Evolutionary conservation across 345 rosid species (phyloP), one percentile per base, ranked within the genome.

Genomic region (Hypericum androsaemum): DNA sequence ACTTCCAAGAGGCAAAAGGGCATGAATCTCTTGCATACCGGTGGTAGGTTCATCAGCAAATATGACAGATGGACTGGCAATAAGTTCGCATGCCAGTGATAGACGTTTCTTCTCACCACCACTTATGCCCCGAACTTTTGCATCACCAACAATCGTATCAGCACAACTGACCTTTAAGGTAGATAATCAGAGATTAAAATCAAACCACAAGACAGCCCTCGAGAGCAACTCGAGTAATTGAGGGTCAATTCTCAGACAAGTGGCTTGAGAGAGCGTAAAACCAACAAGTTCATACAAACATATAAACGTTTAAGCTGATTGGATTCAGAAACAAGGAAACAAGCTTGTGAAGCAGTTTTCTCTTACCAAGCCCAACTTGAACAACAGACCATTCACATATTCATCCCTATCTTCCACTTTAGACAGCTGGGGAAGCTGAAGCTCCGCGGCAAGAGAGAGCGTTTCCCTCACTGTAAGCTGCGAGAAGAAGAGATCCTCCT

Each of bases 31-130:
- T 48, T 7, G 59, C 60, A 58, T 71, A 87, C 98, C 98, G 8
- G 95, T 92, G 7, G 98, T 87, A 49, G 98, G 98, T 67, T 92
- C 98, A 71, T 84, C 98, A 10, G 96, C 95, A 75, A 84, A 92
- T 67, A 92, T 81, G 44, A 92, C 89, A 51, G 98, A 84, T 45
- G 98, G 98, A 47, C 98, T 92, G 46, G 98, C 96, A 42, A 92
- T 92, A 61, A 92, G 80, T 78, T 92, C 98, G 65, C 96, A 92
- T 0, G 96, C 98, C 51, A 87, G 62, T 0, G 96, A 78, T 15
- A 92, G 69, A 12, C 94, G 89, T 63, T 92, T 92, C 78, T 78
- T 92, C 69, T 92, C 98, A 60, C 98, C 98, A 28, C 98, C 98
- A 59, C 98, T 92, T 63, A 87, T 80, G 56, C 98, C 98, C 60